phyloP scores from a whole-genome alignment of 139 green algal genomes.

The Chlamydomonas asymmetrica region DNA sequence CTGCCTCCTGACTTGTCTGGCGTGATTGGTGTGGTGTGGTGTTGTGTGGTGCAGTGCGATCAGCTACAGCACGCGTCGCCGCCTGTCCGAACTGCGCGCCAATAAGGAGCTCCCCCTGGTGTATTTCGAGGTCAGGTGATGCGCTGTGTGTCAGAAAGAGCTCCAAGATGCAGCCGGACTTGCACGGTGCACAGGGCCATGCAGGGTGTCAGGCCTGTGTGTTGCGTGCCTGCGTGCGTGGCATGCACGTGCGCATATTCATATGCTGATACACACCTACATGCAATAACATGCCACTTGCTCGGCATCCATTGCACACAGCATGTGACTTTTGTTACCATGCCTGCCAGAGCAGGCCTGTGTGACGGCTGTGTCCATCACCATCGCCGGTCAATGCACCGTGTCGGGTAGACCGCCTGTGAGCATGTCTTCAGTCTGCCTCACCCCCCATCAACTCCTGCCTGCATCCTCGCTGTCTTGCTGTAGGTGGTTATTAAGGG shows the following conservation, averaged over 20 bases:
- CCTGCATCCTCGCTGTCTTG: too few species aligned
- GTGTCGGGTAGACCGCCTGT: too few species aligned
- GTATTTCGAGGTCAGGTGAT: constrained; percentile 5
- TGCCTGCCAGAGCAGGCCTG: not conserved
- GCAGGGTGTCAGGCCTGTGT: not conserved
- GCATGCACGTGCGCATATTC: not conserved
- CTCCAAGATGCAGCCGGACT: not conserved
- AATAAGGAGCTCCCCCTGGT: constrained; percentile 39
- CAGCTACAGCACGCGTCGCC: too few species aligned
- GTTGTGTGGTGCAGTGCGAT: too few species aligned
- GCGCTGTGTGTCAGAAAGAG: not conserved
- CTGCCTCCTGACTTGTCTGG: too few species aligned
- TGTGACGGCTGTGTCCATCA: constrained; percentile 49
- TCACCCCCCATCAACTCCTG: too few species aligned
- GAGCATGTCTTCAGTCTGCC: too few species aligned
- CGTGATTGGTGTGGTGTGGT: too few species aligned
- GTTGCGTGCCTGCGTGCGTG: not conserved
- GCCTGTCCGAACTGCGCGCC: constrained; percentile 5
- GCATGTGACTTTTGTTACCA: not conserved
- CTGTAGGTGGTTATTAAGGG: constrained; percentile 61
- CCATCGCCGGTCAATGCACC: too few species aligned
- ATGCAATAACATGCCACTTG: too few species aligned
- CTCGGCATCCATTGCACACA: constrained; percentile 2
- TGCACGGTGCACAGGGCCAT: not conserved
- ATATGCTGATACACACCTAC: too few species aligned